phyloP scores from a whole-genome alignment of 2,329 filamentous ascomycete species.

The Xylariales sp. region DNA sequence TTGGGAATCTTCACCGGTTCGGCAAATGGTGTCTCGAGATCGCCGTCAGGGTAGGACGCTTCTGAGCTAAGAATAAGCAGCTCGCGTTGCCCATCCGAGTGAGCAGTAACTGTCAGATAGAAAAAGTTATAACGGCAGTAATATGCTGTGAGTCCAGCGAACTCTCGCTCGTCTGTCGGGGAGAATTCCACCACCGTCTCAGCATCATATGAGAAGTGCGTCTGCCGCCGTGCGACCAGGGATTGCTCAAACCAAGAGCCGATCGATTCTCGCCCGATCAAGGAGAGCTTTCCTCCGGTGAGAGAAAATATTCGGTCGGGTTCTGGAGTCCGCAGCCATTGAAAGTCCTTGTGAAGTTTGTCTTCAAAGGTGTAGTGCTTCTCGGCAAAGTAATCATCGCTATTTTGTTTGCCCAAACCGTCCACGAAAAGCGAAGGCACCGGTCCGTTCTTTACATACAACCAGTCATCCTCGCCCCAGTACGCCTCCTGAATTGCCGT shows the following conservation, averaged over 20 bases:
- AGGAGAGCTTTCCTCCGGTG: conserved; percentile 33
- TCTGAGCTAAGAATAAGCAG: conserved; percentile 54
- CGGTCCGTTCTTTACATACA: conserved; percentile 56
- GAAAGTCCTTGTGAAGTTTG: conserved; percentile 46
- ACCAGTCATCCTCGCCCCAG: conserved; percentile 58
- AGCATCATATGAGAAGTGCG: conserved; percentile 57
- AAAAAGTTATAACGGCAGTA: conserved; percentile 64
- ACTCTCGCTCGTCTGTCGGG: conserved; percentile 55
- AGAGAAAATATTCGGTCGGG: conserved; percentile 46
- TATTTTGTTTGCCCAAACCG: conserved; percentile 42
- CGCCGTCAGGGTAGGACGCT: conserved; percentile 48
- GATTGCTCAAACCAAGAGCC: conserved; percentile 58
- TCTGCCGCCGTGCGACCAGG: conserved; percentile 50
- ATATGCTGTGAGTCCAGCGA: conserved; percentile 57
- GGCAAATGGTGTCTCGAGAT: conserved; percentile 36
- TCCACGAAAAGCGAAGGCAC: conserved; percentile 50
- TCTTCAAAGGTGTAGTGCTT: conserved; percentile 41
- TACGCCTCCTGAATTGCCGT: conserved; percentile 55
- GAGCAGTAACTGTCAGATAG: conserved; percentile 55
- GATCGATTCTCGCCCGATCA: conserved; percentile 47
- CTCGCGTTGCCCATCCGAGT: conserved; percentile 52
- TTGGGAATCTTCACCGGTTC: conserved; percentile 45
- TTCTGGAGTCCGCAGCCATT: conserved; percentile 54
- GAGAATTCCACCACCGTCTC: conserved; percentile 51
- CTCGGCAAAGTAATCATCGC: conserved; percentile 45